Base-by-base conservation (phyloP, 1,284 basidiomycete species). In the Austroboletus rostrupii region DNA sequence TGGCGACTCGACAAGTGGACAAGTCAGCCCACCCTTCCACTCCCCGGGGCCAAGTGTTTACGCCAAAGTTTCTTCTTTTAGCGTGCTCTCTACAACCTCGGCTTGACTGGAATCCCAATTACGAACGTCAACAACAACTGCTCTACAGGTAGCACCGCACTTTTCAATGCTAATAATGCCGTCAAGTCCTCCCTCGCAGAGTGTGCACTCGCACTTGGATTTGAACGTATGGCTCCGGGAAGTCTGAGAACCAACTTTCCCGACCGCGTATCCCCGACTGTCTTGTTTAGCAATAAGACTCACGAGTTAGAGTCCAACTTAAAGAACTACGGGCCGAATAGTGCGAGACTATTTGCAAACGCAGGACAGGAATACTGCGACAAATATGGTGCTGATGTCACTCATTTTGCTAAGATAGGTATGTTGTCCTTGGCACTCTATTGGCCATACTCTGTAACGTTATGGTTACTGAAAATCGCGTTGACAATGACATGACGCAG, bases 61-160 rank as follows among this genome's bases (percentile, higher is more conserved):
- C 14, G 3, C 8, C 17, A 8, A 6, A 0, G 6, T 26, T 26
- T 26, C 23, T 3, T 42, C 28, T 10, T 39, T 16, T 23, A 64
- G 59, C 52, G 90, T 23, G 84, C 89, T 3, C 72, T 94, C n/a
- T 94, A 93, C 68, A 85, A 85, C 64, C 81, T 94, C 40, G 91
- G 91, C 16, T 76, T 93, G 68, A 93, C 90, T 5, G 78, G 81
- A 23, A 92, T 94, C 53, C 91, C 91, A 1, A 87, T 94, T 60
- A 79, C 87, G 47, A 93, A 93, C 60, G 87, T 92, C 45, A 91
- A 90, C 71, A 92, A 92, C 69, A 90, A 90, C 64, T 90, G 89
- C 58, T 85, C 86, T 2, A 90, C 87, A 0, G 87, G 87, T 3
- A 85, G 83, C 45, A 80, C 86, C 0, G 89, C 89, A 4, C 73